Evolutionary conservation across 805 yeast genomes (phyloP), one percentile per base, ranked within the genome.

Genomic region (Yarrowia bubula): DNA sequence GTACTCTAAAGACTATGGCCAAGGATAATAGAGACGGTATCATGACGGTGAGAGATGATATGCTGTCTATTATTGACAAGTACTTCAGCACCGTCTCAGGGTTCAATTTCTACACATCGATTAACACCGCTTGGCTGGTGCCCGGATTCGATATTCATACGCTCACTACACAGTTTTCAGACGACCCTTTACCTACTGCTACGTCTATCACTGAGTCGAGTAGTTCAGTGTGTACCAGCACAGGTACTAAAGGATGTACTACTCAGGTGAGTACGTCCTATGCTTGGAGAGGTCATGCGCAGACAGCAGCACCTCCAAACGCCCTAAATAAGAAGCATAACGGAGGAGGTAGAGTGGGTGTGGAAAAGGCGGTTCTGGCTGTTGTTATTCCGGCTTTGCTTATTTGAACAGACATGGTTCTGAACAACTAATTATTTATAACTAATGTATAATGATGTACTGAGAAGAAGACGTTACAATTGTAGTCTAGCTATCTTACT

Each of bases 111-210:
- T 55, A 55, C 47, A 55, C 61, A 1, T 31, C 35, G 3, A 55
- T 55, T 38, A 55, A 55, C 47, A 39, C 28, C 4, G 61, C 47
- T 11, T 55, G 61, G 61, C 15, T 15, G 3, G 61, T 55, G 0
- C 61, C 61, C 0, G 61, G 61, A 11, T 41, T 55, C 17, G 61
- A 55, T 13, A 55, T 55, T 3, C 61, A 55, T 17, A 55, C 61
- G 7, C 33, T 55, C 8, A 55, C 61, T 8, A 55, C 47, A 3
- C 47, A 41, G 38, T 55, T 55, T 15, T 55, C 61, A 7, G 47
- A 28, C 39, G 47, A 55, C 31, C 61, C 61, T 28, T 15, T 55
- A 6, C 61, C 47, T 7, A 37, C 47, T 7, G 13, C 47, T 3
- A 55, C 61, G 31, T n/a, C 47, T 5, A 55, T 47, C 6, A 10